phyloP scores from a whole-genome alignment of 2,329 filamentous ascomycete genomes.

The Helotiales sp. region DNA sequence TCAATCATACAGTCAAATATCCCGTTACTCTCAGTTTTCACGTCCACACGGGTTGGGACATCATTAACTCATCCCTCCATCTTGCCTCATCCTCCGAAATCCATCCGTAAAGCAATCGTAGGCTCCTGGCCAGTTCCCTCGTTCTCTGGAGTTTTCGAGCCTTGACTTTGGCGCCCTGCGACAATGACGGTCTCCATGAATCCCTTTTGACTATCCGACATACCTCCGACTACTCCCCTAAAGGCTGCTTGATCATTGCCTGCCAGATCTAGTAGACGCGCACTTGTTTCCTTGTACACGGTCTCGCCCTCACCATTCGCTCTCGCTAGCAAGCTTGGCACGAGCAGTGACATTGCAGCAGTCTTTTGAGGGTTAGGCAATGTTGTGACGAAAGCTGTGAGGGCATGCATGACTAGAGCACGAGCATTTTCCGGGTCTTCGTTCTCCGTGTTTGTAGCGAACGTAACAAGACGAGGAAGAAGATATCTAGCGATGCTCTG shows the following conservation, averaged over 20 bases:
- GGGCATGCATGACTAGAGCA: conserved; percentile 67
- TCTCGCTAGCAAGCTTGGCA: conserved; percentile 74
- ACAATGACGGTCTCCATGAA: conserved; percentile 82
- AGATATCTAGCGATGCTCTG: conserved; percentile 74
- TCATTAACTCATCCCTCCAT: background rate
- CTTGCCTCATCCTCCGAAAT: conserved; percentile 60
- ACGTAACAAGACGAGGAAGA: conserved; percentile 72
- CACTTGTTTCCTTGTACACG: conserved; percentile 70
- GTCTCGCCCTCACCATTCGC: conserved; percentile 63
- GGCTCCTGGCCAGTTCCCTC: conserved; percentile 59
- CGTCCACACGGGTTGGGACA: background rate
- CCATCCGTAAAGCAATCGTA: conserved; percentile 91
- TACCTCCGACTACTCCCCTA: conserved; percentile 67
- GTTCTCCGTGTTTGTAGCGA: conserved; percentile 67
- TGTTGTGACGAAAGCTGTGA: conserved; percentile 68
- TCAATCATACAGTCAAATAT: background rate
- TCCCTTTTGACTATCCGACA: conserved; percentile 69
- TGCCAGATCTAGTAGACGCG: conserved; percentile 77
- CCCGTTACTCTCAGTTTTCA: background rate
- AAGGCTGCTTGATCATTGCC: conserved; percentile 73
- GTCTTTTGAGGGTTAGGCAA: conserved; percentile 47
- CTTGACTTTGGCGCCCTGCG: conserved; percentile 52
- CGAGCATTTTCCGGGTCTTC: conserved; percentile 81
- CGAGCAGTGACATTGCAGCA: conserved; percentile 71
- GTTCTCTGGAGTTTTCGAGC: conserved; percentile 41